These are phyloP conservation scores for Ophiostoma australiae DNA, from an alignment of 2,329 filamentous ascomycete genomes.

Conservation along the genomic window DNA sequence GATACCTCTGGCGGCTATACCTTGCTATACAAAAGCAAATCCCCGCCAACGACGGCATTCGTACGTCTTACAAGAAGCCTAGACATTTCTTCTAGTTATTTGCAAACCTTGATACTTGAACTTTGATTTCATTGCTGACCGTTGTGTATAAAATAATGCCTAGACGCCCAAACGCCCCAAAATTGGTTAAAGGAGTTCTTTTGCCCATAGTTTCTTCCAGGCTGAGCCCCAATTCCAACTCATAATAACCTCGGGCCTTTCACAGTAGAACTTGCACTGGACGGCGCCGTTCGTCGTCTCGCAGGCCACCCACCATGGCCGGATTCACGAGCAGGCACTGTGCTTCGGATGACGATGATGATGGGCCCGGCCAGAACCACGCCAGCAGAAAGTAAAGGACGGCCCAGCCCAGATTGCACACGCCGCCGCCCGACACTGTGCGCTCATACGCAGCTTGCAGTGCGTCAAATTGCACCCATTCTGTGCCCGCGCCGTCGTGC, in stretches of 20 bases:
- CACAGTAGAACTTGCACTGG: not conserved
- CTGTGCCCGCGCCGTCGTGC: conserved; percentile 30
- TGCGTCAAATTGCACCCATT: conserved; percentile 22
- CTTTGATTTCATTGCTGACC: no score
- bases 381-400: not conserved
- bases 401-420: not conserved
- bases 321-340: not conserved
- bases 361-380: not conserved
- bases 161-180: no score
- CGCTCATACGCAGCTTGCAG: conserved; percentile 24
- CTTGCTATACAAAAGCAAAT: no score
- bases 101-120: no score
- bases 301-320: not conserved
- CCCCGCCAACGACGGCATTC: no score
- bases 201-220: no score
- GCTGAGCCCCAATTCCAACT: no score
- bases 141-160: no score
- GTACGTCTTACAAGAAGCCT: no score
- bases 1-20: no score
- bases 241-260: not conserved
- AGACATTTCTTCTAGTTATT: no score
- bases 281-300: not conserved
- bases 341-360: not conserved
- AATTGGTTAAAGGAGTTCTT: no score
- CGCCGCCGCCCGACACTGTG: not conserved